Evolutionary conservation across 805 yeast genomes (phyloP), one percentile per base, ranked within the genome.

Genomic region (Hanseniaspora nectarophila): DNA sequence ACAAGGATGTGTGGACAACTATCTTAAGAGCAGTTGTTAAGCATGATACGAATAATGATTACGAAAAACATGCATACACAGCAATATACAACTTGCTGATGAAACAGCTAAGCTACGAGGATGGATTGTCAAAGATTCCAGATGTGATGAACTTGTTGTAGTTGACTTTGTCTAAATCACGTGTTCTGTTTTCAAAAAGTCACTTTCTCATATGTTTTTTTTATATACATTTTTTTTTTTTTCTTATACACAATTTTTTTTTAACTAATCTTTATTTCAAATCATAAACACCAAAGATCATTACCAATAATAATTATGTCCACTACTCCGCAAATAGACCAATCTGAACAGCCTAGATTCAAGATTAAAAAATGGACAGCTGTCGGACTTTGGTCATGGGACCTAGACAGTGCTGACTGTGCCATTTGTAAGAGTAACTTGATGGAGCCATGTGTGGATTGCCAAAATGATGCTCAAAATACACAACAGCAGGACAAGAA

Each of bases 301-400:
- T 26, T 26, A 26, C 28, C 5, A 26, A 5, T 5, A 26, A n/a
- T n/a, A n/a, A 26, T 26, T 8, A 49, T 49, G 53, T 42, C 53
- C 4, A 33, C 35, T 34, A 31, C 29, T 6, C 53, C 53, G 13
- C 53, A 49, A 28, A 13, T 49, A 43, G 56, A 35, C 63, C 59
- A 45, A 47, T 62, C 7, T 62, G 69, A 55, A 54, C 64, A 65
- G 55, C 79, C 82, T 70, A 75, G 85, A 60, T 89, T 92, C 61
- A 97, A 90, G 65, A 89, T 92, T 38, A 85, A 87, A 64, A 92
- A 89, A 72, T 90, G 98, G 97, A 88, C 95, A 13, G 97, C 97
- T 0, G 98, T 92, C 45, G 97, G 97, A n/a, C 87, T 92, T 65
- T 92, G 99, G 99, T 87, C 97, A 0, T 92, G 98, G 98, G 95